Base-by-base conservation (phyloP, 768 basidiomycete genomes). In the Candolleomyces efflorescens region DNA sequence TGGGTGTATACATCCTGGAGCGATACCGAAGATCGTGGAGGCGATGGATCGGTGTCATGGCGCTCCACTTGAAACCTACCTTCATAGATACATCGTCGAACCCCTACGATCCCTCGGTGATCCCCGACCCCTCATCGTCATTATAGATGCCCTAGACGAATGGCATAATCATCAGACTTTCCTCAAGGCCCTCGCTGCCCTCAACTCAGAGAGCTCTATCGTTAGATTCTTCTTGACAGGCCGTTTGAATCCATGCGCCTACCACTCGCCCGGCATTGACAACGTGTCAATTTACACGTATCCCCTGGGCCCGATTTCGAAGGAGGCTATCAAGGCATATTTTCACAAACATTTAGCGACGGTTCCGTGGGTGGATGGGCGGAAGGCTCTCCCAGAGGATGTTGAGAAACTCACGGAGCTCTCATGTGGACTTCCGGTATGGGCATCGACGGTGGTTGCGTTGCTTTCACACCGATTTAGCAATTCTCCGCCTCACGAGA, bases 91-190 rank as follows among this genome's bases (percentile, higher is more conserved):
- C 32, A 47, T 55, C 22, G 6, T 51, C 17, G 48, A 27, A 11
- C 59, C 59, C 3, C 52, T 60, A 1, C 37, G 47, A 2, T 23
- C 59, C 9, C 41, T 60, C 22, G 20, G 23, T 11, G 43, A 55
- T 22, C 15, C 47, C 20, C 39, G 38, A 12, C 24, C 47, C 9
- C 48, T 60, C 26, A 50, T 52, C 13, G 45, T 60, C 32, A 24
- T 60, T n/a, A 18, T 60, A n/a, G 59, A 60, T 44, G 59, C 48
- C 27, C 20, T 60, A 18, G 59, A 60, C 49, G 59, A 60, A 56
- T 60, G 55, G 54, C 27, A 6, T 0, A 7, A 51, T 43, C n/a
- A 39, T 3, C 23, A 51, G 20, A 20, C 23, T 10, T 55, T 60
- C 24, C 45, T 60, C 26, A 22, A 41, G n/a, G 59, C 44, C 10